These are phyloP conservation scores for Lactarius indigo DNA, from an alignment of 768 basidiomycete genomes.

Conservation along the genomic window DNA sequence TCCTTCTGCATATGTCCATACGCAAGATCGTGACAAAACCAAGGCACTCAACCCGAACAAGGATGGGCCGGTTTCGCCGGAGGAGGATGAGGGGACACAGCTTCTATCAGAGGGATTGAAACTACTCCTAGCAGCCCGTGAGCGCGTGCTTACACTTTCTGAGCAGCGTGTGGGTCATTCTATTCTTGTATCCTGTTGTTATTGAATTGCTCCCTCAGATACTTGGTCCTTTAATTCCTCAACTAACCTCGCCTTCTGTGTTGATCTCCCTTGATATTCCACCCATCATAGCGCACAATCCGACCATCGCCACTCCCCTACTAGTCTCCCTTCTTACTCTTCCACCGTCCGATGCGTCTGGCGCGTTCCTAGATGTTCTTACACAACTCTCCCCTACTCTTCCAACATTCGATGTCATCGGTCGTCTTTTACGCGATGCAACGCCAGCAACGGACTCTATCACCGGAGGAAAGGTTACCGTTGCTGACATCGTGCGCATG, in stretches of 20 bases:
- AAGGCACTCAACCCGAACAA: background rate
- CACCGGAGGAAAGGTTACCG: constrained; percentile 49
- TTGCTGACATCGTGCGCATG: constrained; percentile 59
- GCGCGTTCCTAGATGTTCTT: constrained; percentile 60
- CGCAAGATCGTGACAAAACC: background rate
- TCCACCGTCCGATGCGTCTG: constrained; percentile 33
- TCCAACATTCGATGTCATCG: constrained; percentile 70
- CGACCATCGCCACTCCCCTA: constrained; percentile 65
- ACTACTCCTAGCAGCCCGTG: constrained; percentile 63
- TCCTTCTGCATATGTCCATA: background rate
- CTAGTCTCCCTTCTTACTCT: constrained; percentile 54
- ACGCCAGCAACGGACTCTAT: constrained; percentile 42
- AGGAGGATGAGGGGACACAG: constrained; percentile 56
- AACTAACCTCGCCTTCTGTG: constrained; percentile 44
- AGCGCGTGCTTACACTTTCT: constrained; percentile 67
- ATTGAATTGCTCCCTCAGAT: constrained; percentile 35
- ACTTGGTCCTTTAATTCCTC: constrained; percentile 48
- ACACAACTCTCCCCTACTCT: constrained; percentile 66
- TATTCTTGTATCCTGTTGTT: background rate
- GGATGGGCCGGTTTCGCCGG: constrained; percentile 36
- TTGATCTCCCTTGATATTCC: constrained; percentile 67
- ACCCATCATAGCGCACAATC: constrained; percentile 62
- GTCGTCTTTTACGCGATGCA: constrained; percentile 61
- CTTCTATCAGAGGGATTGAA: constrained; percentile 60
- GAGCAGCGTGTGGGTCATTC: constrained; percentile 62